Evolutionary conservation across 208 protist species (phyloP).

Genomic region (Leishmania mexicana): DNA sequence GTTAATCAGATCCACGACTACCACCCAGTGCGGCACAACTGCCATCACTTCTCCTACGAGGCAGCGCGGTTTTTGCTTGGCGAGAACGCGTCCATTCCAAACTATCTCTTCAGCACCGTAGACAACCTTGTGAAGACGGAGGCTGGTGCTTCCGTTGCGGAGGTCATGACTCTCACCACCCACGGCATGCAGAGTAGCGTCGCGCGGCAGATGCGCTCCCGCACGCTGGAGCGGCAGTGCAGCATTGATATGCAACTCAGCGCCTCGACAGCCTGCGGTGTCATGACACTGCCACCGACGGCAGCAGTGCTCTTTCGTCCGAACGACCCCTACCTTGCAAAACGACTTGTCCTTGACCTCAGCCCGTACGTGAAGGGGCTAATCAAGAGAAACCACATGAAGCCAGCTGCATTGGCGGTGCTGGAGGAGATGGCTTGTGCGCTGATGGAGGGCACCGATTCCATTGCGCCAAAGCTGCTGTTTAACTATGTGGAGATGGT

Average conservation of each 20-base stretch:
- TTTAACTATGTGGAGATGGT: slow-evolving; percentile 58
- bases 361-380: slow-evolving; percentile 52
- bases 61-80: slow-evolving; percentile 72
- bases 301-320: slow-evolving; percentile 68
- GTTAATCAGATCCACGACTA: slow-evolving; percentile 76
- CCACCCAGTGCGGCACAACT: slow-evolving; percentile 91
- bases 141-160: slow-evolving; percentile 41
- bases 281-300: slow-evolving; percentile 48
- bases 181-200: slow-evolving; percentile 50
- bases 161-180: slow-evolving; percentile 49
- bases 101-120: slow-evolving; percentile 54
- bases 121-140: slow-evolving; percentile 47
- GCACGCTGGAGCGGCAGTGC: slow-evolving; percentile 43
- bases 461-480: slow-evolving; percentile 31
- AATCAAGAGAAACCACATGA: slow-evolving; percentile 29
- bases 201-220: slow-evolving; percentile 32
- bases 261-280: slow-evolving; percentile 37
- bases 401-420: slow-evolving; percentile 27
- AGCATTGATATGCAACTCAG: slow-evolving; percentile 43
- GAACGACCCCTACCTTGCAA: slow-evolving; percentile 21
- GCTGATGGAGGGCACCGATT: slow-evolving; percentile 43
- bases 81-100: slow-evolving; percentile 24
- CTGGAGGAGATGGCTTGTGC: slow-evolving; percentile 25
- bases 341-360: slow-evolving; percentile 31
- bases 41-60: slow-evolving; percentile 90